These are phyloP conservation scores for Debaryomyces fabryi DNA, from an alignment of 1,139 yeast species.

Conservation along the genomic window DNA sequence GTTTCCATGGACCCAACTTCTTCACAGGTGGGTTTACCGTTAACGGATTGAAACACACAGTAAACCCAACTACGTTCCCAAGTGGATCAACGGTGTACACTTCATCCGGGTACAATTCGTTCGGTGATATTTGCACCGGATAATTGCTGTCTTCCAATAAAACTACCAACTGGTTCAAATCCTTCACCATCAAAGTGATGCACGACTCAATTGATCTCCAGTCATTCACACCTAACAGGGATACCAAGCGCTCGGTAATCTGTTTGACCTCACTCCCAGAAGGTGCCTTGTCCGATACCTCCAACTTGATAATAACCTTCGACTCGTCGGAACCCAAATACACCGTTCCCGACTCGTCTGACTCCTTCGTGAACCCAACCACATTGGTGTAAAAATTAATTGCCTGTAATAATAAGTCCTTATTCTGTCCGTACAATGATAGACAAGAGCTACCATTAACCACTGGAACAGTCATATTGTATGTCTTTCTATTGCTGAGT, in stretches of 20 bases:
- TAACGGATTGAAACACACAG: slow-evolving; percentile 60
- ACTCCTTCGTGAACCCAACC: slow-evolving; percentile 43
- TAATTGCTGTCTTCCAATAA: slow-evolving; percentile 29
- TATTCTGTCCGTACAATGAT: slow-evolving; percentile 45
- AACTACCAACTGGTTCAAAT: slow-evolving; percentile 38
- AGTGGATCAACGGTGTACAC: slow-evolving; percentile 68
- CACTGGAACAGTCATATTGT: slow-evolving; percentile 33
- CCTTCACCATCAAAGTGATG: slow-evolving; percentile 38
- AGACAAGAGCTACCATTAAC: slow-evolving; percentile 56
- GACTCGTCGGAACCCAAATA: slow-evolving; percentile 37
- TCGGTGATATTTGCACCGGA: slow-evolving; percentile 53
- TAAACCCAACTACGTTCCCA: slow-evolving; percentile 69
- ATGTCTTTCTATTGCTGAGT: neutral
- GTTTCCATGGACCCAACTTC: slow-evolving; percentile 9
- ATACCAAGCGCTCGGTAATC: slow-evolving; percentile 26
- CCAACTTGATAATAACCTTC: slow-evolving; percentile 32
- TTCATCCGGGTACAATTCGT: slow-evolving; percentile 67
- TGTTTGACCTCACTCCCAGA: slow-evolving; percentile 29
- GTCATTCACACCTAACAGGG: slow-evolving; percentile 39
- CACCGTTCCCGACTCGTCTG: slow-evolving; percentile 24
- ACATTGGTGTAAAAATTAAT: slow-evolving; percentile 49
- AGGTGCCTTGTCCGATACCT: slow-evolving; percentile 28
- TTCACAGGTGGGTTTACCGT: slow-evolving; percentile 49
- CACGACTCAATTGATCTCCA: slow-evolving; percentile 53
- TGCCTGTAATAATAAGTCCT: slow-evolving; percentile 37